A percentile compares a stretch with the other conserved stretches of the same genome.
These are phyloP conservation scores for Cucumis sativus DNA, from an alignment of 306 rosid genomes.

Conservation along the genomic window Cucumber_9930_V3 NC_026659.2:30761001-30761500, in stretches of 20 bases:
- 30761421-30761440: slow-evolving; percentile 20
- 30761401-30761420: slow-evolving; percentile 38
- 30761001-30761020: not conserved
- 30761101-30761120: slow-evolving; percentile 95
- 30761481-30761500: slow-evolving; percentile 61
- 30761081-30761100: slow-evolving; percentile 39
- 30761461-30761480: slow-evolving; percentile 34
- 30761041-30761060: not conserved
- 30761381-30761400: slow-evolving; percentile 52
- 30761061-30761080: not conserved
- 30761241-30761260: slow-evolving; percentile 11
- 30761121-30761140: slow-evolving; percentile 57
- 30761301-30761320: slow-evolving; percentile 21
- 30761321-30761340: slow-evolving; percentile 21
- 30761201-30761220: slow-evolving; percentile 28
- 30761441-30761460: slow-evolving; percentile 27
- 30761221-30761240: slow-evolving; percentile 17
- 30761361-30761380: slow-evolving; percentile 43
- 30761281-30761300: slow-evolving; percentile 1
- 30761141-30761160: slow-evolving; percentile 35
- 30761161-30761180: slow-evolving; percentile 38
- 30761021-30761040: not conserved
- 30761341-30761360: slow-evolving; percentile 35
- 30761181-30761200: slow-evolving; percentile 26
- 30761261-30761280: slow-evolving; percentile 12